Conservation (phyloP, 192 early-diverging fungal genomes). For the Mortierella alpina region DNA sequence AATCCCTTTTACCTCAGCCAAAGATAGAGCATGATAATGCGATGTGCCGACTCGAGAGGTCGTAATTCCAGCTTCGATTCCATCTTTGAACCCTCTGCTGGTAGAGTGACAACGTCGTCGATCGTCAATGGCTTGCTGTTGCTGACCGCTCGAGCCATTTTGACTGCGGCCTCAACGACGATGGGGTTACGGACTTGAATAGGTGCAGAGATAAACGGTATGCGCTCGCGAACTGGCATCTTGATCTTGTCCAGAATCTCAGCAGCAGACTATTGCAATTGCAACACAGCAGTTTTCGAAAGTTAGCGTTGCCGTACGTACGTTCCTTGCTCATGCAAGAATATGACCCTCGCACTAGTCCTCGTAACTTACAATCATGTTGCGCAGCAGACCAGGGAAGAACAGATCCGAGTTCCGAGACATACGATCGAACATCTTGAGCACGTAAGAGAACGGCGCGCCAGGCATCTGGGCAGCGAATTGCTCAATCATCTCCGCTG, state of each 20-base stretch:
- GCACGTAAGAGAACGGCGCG: constrained; percentile 37
- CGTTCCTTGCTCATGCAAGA: background rate
- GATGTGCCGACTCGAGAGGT: constrained; percentile 79
- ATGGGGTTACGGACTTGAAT: constrained; percentile 37
- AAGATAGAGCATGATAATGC: constrained; percentile 83
- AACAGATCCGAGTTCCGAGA: constrained; percentile 38
- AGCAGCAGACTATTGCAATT: constrained; percentile 17
- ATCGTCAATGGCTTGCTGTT: constrained; percentile 54
- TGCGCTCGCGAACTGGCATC: constrained; percentile 30
- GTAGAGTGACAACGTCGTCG: constrained; percentile 64
- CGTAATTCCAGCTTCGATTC: constrained; percentile 35
- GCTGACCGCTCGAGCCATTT: constrained; percentile 32
- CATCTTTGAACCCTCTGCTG: constrained; percentile 3
- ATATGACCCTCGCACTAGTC: background rate
- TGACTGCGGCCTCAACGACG: constrained; percentile 16
- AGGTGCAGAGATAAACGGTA: constrained; percentile 50
- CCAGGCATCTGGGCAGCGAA: constrained; percentile 41
- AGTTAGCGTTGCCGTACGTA: no score
- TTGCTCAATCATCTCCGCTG: constrained; percentile 34
- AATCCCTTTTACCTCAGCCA: constrained; percentile 77
- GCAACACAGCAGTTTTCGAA: background rate
- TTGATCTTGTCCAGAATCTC: constrained; percentile 30
- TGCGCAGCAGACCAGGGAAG: constrained; percentile 18
- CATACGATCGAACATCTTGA: constrained; percentile 42
- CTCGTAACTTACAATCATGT: constrained; percentile 42